phyloP scores from a whole-genome alignment of 768 basidiomycete genomes.

The Lactarius evosmus region DNA sequence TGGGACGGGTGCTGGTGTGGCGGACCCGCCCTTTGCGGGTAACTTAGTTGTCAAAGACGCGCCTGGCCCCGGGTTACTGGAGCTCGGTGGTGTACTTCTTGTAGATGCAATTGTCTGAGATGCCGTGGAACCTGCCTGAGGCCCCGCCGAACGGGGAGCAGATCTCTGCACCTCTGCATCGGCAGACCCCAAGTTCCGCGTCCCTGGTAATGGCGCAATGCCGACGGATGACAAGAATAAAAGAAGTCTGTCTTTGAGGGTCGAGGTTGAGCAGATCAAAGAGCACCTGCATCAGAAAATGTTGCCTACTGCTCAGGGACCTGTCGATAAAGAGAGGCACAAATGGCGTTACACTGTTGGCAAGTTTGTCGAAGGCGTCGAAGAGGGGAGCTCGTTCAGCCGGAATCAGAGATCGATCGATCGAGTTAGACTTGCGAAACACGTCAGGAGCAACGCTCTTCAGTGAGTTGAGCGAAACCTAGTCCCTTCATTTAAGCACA shows the following conservation, averaged over 20 bases:
- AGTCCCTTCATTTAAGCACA: neutral
- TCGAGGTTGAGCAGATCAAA: conserved; percentile 4
- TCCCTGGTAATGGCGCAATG: neutral
- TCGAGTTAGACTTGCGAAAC: conserved; percentile 8
- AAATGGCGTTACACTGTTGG: conserved; percentile 11
- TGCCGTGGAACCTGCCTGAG: neutral
- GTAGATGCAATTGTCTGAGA: neutral
- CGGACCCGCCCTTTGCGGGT: neutral
- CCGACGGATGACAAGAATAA: conserved; percentile 15
- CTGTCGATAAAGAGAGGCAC: neutral
- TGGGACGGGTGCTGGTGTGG: neutral
- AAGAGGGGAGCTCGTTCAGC: conserved; percentile 15
- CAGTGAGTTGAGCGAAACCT: conserved; percentile 13
- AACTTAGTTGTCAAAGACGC: neutral
- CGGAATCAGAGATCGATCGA: conserved; percentile 10
- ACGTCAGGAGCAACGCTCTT: conserved; percentile 16
- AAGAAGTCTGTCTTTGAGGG: conserved; percentile 14
- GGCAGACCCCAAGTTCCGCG: neutral
- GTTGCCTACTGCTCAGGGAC: conserved; percentile 10
- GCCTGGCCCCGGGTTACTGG: neutral
- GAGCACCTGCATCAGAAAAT: conserved; percentile 1
- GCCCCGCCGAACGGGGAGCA: neutral
- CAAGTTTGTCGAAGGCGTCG: conserved; percentile 15
- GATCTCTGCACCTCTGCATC: conserved; percentile 1
- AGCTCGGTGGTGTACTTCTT: neutral